Percentiles rank a stretch among this genome's conserved stretches.
phyloP scores from a whole-genome alignment of 2,329 filamentous ascomycete genomes.

The Phoma sp. region DNA sequence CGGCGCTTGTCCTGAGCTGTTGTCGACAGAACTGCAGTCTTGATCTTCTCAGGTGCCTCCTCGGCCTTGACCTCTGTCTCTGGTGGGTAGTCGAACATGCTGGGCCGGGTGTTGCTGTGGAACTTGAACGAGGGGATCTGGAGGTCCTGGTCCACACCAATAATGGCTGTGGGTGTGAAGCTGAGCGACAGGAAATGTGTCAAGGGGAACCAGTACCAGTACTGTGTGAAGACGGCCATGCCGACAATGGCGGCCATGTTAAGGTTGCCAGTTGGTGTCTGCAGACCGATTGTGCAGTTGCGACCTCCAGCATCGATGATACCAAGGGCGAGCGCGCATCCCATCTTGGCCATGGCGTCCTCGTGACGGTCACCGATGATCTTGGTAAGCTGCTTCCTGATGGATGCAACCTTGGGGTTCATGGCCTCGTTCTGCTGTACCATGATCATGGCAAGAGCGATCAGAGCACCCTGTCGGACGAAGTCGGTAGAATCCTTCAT shows the following conservation, averaged over 20 bases:
- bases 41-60: slow-evolving; percentile 90
- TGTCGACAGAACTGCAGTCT: slow-evolving; percentile 93
- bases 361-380: slow-evolving; percentile 94
- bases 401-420: slow-evolving; percentile 92
- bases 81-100: slow-evolving; percentile 96
- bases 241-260: slow-evolving; percentile 99
- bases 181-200: slow-evolving; percentile 96
- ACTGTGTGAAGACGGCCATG: slow-evolving; percentile 97
- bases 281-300: slow-evolving; percentile 97
- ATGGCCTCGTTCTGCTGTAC: slow-evolving; percentile 99
- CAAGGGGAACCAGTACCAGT: slow-evolving; percentile 99
- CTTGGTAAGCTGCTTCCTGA: slow-evolving; percentile 93
- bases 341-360: slow-evolving; percentile 99
- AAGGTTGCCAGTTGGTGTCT: slow-evolving; percentile 96
- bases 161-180: slow-evolving; percentile 96
- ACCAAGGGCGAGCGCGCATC: slow-evolving; percentile 88
- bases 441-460: slow-evolving; percentile 95
- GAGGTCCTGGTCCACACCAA: slow-evolving; percentile 90
- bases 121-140: slow-evolving; percentile 95
- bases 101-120: slow-evolving; percentile 91
- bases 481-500: slow-evolving; percentile 99
- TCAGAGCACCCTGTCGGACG: slow-evolving; percentile 93
- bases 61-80: slow-evolving; percentile 95
- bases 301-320: slow-evolving; percentile 98
- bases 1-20: slow-evolving; percentile 96